A percentile compares a stretch with the other conserved stretches of the same genome.
Evolutionary conservation across 1,284 basidiomycete genomes (phyloP).

Genomic region (Mycosarcoma maydis): DNA sequence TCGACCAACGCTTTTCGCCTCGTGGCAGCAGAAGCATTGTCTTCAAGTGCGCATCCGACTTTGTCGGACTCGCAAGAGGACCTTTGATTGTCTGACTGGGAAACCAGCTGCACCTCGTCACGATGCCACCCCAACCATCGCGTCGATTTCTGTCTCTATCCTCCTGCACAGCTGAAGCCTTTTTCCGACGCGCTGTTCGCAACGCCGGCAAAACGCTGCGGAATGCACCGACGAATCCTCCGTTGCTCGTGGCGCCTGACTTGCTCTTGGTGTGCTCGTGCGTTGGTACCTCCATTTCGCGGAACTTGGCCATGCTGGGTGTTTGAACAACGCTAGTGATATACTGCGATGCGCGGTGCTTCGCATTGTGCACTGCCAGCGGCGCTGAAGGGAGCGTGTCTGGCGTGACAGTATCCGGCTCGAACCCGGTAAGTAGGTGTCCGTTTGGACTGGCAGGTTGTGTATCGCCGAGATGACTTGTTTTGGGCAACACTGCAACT

Average conservation of each 20-base stretch:
- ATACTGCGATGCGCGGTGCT: no score
- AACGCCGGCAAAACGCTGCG: no score
- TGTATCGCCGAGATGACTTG: slow-evolving; percentile 11
- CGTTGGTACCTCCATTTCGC: no score
- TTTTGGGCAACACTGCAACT: slow-evolving; percentile 11
- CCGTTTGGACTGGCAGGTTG: slow-evolving; percentile 39
- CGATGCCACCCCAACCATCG: slow-evolving; percentile 41
- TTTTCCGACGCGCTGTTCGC: slow-evolving; percentile 21
- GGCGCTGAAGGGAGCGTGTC: background rate
- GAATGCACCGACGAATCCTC: no score
- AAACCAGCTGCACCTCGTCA: slow-evolving; percentile 38
- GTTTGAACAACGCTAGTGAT: slow-evolving; percentile 12
- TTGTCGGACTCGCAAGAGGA: no score
- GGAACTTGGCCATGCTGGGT: slow-evolving; percentile 15
- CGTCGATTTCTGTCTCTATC: slow-evolving; percentile 7
- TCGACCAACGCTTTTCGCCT: no score
- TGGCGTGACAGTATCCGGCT: background rate
- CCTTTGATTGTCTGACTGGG: slow-evolving; percentile 8
- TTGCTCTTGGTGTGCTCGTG: no score
- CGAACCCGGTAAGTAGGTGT: slow-evolving; percentile 28
- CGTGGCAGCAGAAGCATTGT: slow-evolving; percentile 5
- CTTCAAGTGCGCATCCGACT: slow-evolving; percentile 8
- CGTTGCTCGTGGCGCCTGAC: no score
- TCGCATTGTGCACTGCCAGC: no score
- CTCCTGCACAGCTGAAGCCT: background rate